phyloP scores from a whole-genome alignment of 805 yeast species.

The Saitoella complicata region DNA sequence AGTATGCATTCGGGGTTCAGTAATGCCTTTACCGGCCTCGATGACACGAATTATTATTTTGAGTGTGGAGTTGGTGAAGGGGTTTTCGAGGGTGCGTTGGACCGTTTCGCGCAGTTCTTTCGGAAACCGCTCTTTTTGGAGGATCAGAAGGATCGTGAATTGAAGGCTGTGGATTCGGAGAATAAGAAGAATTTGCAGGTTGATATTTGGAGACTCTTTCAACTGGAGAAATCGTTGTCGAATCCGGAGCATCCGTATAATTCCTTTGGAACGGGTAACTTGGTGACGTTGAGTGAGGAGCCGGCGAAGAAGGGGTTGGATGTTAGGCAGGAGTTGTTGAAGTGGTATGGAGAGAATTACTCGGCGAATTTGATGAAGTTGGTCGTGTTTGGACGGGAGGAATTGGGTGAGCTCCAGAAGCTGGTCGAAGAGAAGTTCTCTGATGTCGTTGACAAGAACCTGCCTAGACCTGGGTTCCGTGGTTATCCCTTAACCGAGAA shows the following conservation, averaged over 20 bases:
- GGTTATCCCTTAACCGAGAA: slow-evolving; percentile 33
- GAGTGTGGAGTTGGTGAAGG: slow-evolving; percentile 48
- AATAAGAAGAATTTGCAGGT: slow-evolving; percentile 85
- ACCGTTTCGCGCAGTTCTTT: slow-evolving; percentile 85
- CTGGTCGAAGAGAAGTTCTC: slow-evolving; percentile 59
- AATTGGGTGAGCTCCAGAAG: slow-evolving; percentile 47
- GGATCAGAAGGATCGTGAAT: slow-evolving; percentile 76
- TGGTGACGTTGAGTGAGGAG: slow-evolving; percentile 47
- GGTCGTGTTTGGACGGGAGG: slow-evolving; percentile 69
- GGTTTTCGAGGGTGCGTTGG: slow-evolving; percentile 71
- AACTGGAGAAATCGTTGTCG: slow-evolving; percentile 59
- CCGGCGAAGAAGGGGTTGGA: slow-evolving; percentile 50
- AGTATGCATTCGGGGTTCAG: slow-evolving; percentile 77
- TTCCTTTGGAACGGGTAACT: slow-evolving; percentile 83
- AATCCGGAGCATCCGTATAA: slow-evolving; percentile 68
- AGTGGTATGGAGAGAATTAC: slow-evolving; percentile 55
- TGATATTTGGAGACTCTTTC: slow-evolving; percentile 79
- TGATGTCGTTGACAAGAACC: slow-evolving; percentile 37
- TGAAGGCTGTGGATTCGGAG: slow-evolving; percentile 89
- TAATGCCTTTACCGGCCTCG: slow-evolving; percentile 81
- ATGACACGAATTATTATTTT: slow-evolving; percentile 81
- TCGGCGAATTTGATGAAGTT: slow-evolving; percentile 82
- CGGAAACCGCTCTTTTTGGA: slow-evolving; percentile 61
- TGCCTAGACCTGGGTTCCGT: slow-evolving; percentile 25
- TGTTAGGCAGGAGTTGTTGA: slow-evolving; percentile 64